These are phyloP conservation scores for Fragilariopsis cylindrus DNA, from an alignment of 108 stramenopile species.

Conservation along the genomic window DNA sequence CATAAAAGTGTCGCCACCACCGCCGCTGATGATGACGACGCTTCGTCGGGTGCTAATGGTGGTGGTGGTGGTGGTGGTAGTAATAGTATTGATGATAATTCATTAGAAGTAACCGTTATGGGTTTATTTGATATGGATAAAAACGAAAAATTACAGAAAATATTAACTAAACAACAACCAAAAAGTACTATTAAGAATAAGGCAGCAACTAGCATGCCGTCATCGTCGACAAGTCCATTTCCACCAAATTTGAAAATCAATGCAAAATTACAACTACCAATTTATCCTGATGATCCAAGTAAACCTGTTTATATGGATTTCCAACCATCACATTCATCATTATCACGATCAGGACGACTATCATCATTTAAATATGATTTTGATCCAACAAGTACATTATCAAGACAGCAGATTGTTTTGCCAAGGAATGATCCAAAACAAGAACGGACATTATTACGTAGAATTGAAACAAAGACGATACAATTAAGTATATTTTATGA, in stretches of 20 bases:
- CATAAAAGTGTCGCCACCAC: not conserved
- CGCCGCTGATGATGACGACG: not conserved
- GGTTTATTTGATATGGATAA: conserved; percentile 22
- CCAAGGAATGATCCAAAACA: conserved; percentile 28
- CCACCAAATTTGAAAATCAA: conserved; percentile 12
- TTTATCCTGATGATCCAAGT: conserved; percentile 17
- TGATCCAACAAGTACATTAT: conserved; percentile 8
- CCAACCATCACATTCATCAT: not conserved
- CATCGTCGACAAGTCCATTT: no score
- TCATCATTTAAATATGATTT: conserved; percentile 6
- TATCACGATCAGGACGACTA: not conserved
- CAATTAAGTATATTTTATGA: conserved; percentile 17
- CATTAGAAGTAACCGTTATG: conserved; percentile 25
- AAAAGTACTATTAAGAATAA: conserved; percentile 1
- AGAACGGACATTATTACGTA: conserved; percentile 19
- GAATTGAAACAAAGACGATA: conserved; percentile 32
- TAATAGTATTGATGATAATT: not conserved
- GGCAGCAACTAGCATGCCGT: not conserved
- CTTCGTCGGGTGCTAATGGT: not conserved
- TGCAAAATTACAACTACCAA: conserved; percentile 30
- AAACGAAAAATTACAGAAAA: conserved; percentile 25
- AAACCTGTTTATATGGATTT: conserved; percentile 17
- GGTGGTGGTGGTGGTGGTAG: no score
- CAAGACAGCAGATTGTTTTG: conserved; percentile 13
- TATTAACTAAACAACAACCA: conserved; percentile 2